These are phyloP conservation scores for Ophiosphaerella korrae DNA, from an alignment of 2,329 filamentous ascomycete genomes.

Conservation along the genomic window DNA sequence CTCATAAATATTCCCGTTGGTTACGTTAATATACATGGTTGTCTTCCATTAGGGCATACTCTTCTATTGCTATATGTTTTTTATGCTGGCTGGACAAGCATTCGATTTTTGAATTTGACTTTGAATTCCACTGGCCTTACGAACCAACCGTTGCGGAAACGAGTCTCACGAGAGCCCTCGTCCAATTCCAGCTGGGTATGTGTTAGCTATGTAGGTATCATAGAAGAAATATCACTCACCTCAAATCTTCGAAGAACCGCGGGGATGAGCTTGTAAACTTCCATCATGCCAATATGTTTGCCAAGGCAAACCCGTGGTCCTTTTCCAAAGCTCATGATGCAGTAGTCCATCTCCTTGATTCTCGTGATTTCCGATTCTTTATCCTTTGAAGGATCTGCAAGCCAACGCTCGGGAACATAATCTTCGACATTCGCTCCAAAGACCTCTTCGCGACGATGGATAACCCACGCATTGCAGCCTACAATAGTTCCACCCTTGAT, in stretches of 20 bases:
- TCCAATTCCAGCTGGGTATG: too few relatives aligned
- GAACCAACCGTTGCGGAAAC: too few relatives aligned
- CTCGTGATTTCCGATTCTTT: background rate
- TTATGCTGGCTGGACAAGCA: too few relatives aligned
- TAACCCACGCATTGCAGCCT: conserved; percentile 10
- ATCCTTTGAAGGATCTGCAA: conserved; percentile 1
- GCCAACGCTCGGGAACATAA: conserved; percentile 15
- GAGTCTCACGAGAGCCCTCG: too few relatives aligned
- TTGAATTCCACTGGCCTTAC: too few relatives aligned
- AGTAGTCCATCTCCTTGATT: conserved; percentile 1
- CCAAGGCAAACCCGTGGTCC: background rate
- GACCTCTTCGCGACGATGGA: conserved; percentile 11
- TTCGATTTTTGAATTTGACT: too few relatives aligned
- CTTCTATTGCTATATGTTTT: too few relatives aligned
- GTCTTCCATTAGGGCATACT: too few relatives aligned
- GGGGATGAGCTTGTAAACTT: conserved; percentile 1
- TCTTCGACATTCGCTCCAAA: conserved; percentile 8
- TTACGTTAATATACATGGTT: too few relatives aligned
- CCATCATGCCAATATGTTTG: conserved; percentile 3
- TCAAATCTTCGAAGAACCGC: conserved; percentile 1
- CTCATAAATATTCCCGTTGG: too few relatives aligned
- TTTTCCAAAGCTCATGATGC: conserved; percentile 2
- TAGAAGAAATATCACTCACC: background rate
- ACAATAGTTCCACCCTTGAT: conserved; percentile 11
- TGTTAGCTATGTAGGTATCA: too few relatives aligned